Evolutionary conservation across 1,284 basidiomycete genomes (phyloP).

Genomic region (Ceratobasidium sp.): DNA sequence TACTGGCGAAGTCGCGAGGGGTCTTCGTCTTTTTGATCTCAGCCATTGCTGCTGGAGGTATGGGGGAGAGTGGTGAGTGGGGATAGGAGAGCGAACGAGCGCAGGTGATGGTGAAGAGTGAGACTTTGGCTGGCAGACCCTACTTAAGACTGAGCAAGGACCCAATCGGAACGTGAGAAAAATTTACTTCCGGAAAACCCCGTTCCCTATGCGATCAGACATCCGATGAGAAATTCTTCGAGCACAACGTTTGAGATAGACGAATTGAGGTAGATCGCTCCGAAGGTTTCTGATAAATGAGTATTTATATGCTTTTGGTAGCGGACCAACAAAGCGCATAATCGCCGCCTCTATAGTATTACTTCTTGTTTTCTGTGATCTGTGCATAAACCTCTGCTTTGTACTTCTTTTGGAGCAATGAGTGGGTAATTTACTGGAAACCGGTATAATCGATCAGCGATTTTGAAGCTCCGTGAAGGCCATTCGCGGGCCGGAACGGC

Average conservation of each 20-base stretch:
- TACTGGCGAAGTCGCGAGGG: constrained; percentile 83
- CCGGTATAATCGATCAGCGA: too few relatives aligned
- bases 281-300: too few relatives aligned
- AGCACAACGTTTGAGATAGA: constrained; percentile 8
- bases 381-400: too few relatives aligned
- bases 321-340: too few relatives aligned
- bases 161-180: constrained; percentile 41
- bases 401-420: too few relatives aligned
- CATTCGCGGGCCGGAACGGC: too few relatives aligned
- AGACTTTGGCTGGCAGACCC: constrained; percentile 11
- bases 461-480: too few relatives aligned
- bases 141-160: constrained; percentile 19
- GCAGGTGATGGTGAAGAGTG: constrained; percentile 43
- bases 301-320: too few relatives aligned
- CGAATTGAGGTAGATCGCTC: not conserved
- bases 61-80: constrained; percentile 60
- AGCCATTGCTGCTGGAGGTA: constrained; percentile 43
- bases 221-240: not conserved
- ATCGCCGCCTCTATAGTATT: too few relatives aligned
- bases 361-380: too few relatives aligned
- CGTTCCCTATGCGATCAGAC: constrained; percentile 1
- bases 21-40: constrained; percentile 77
- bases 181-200: constrained; percentile 26
- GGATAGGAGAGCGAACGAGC: constrained; percentile 36
- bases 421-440: too few relatives aligned